Conservation (phyloP, 306 rosid genomes). For the Chamaecrista fasciculata region DNA sequence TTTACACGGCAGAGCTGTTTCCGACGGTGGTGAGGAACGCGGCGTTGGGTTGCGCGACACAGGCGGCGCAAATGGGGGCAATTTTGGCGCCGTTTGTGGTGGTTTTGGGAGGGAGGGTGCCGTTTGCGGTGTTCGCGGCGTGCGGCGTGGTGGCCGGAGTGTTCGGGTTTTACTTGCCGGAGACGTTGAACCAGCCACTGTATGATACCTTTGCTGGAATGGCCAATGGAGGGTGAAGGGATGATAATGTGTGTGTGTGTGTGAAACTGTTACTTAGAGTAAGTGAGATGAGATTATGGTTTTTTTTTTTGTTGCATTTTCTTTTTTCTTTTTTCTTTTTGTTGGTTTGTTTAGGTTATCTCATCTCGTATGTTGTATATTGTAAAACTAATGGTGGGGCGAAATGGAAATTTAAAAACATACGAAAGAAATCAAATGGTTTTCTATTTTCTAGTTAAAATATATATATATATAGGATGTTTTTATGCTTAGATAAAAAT, state of each 20-base stretch:
- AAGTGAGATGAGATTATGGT: too few species aligned
- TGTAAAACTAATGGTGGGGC: too few species aligned
- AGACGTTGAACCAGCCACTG: constrained; percentile 73
- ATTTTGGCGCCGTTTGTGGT: constrained; percentile 85
- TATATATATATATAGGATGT: too few species aligned
- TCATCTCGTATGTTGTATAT: too few species aligned
- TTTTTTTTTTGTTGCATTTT: not conserved
- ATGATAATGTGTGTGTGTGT: too few species aligned
- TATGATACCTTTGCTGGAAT: constrained; percentile 78
- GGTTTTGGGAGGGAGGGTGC: constrained; percentile 66
- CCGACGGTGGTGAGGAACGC: constrained; percentile 93
- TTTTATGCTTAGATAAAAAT: too few species aligned
- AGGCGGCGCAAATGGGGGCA: constrained; percentile 86
- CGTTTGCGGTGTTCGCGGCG: constrained; percentile 61
- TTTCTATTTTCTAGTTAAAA: too few species aligned
- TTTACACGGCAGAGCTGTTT: constrained; percentile 77
- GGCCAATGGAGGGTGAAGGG: constrained; percentile 30
- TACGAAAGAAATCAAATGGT: too few species aligned
- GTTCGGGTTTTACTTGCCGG: constrained; percentile 75
- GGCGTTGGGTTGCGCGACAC: constrained; percentile 65
- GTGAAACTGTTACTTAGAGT: too few species aligned
- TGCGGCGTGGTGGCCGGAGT: constrained; percentile 73
- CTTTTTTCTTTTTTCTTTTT: not conserved
- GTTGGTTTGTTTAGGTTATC: too few species aligned
- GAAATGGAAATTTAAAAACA: too few species aligned